Percentiles rank a stretch among this genome's conserved stretches.
Conservation (phyloP, 2,329 filamentous ascomycete species). For the Colletotrichum lindemuthianum region DNA sequence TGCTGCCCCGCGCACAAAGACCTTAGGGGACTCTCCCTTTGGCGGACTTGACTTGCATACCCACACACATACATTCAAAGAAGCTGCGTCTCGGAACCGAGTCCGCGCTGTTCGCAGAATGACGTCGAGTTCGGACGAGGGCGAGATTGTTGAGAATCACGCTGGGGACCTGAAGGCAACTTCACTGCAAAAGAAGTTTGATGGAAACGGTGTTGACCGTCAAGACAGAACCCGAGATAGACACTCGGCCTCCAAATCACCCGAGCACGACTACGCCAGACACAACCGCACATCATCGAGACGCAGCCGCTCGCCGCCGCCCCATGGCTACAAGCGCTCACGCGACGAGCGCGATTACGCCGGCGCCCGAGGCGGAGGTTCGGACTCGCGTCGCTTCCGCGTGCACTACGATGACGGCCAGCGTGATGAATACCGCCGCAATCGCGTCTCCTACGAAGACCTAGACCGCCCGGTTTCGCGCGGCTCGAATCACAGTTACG, state of each 20-base stretch:
- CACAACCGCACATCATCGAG: constrained; percentile 50
- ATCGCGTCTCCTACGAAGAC: constrained; percentile 65
- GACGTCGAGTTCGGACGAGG: constrained; percentile 79
- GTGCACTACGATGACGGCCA: constrained; percentile 69
- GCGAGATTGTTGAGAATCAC: constrained; percentile 83
- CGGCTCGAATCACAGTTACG: constrained; percentile 55
- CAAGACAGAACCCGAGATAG: constrained; percentile 80
- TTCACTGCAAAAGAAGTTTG: constrained; percentile 78
- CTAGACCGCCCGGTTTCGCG: constrained; percentile 61
- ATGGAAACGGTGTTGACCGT: constrained; percentile 91
- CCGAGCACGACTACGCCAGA: constrained; percentile 60
- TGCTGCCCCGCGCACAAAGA: constrained; percentile 33
- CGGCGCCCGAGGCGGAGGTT: constrained; percentile 45
- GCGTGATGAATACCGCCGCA: constrained; percentile 57
- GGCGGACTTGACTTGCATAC: constrained; percentile 31
- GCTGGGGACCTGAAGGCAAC: constrained; percentile 81
- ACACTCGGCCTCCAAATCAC: constrained; percentile 65
- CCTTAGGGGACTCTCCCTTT: constrained; percentile 35
- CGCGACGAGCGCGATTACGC: constrained; percentile 69
- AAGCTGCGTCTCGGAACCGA: neutral
- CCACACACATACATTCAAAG: neutral
- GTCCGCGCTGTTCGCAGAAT: constrained; percentile 21
- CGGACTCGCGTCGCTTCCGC: constrained; percentile 69
- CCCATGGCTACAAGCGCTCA: constrained; percentile 73
- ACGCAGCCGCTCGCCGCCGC: constrained; percentile 57